Evolutionary conservation across 176 grass and related monocot genomes (phyloP), one percentile per base, ranked within the genome.

Genomic region (Dactylis glomerata): DNA sequence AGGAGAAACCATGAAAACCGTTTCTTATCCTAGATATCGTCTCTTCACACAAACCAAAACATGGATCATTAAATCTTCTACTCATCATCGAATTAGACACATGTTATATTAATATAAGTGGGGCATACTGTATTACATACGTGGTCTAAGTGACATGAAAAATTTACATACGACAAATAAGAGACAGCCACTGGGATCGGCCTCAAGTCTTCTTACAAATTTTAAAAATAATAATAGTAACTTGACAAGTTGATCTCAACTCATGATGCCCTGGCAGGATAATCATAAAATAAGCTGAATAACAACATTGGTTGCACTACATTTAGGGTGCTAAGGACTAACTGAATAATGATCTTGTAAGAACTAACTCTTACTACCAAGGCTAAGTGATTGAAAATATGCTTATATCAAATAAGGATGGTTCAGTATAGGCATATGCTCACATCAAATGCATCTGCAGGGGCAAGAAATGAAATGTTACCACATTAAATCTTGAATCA

Each of bases 371-470:
- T 30, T 61, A 17, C 20, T 57, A 36, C 36, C 47, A 87, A 74
- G 22, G 42, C 55, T 56, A 86, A 74, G 27, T 26, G 37, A 47
- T 34, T 51, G 44, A 76, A 45, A 44, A 55, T 1, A 65, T 79
- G 28, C 58, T 66, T 77, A 55, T 57, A 82, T 26, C 6, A 77
- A 26, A 90, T 13, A 70, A 77, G 33, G 13, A 50, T 70, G 31
- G 17, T 71, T 78, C 81, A 31, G 27, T 67, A 24, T 55, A 50
- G 12, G 45, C 26, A 77, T 57, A 50, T 86, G n/a, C 12, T 74
- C 51, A 28, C 76, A 75, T 17, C 31, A 67, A 86, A 83, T 79
- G 45, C 38, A 83, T 73, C 37, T 74, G 80, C 58, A 83, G 55
- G 72, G 72, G 46, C 34, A 68, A 80, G 45, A 80, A 73, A 49